Conservation (phyloP, 2,329 filamentous ascomycete species). For the Drechslera avenae region DNA sequence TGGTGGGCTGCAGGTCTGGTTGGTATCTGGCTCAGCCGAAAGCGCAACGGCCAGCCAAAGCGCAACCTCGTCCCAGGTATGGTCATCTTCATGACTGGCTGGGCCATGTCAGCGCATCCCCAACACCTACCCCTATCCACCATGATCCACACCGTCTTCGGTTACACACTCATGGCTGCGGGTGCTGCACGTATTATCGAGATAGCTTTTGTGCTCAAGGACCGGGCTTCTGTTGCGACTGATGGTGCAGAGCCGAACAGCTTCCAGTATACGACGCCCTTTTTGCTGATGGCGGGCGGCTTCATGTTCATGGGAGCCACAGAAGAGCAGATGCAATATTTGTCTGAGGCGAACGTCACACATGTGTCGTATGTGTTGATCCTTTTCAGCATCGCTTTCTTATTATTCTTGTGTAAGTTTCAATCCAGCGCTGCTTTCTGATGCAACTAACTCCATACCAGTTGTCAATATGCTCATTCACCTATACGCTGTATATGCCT, state of each 20-base stretch:
- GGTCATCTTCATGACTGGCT: slow-evolving; percentile 89
- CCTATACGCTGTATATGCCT: slow-evolving; percentile 73
- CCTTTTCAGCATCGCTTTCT: slow-evolving; percentile 84
- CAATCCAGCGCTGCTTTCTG: accelerated
- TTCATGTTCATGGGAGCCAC: slow-evolving; percentile 98
- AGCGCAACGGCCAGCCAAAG: slow-evolving; percentile 81
- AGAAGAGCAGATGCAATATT: slow-evolving; percentile 88
- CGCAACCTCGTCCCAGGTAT: slow-evolving; percentile 92
- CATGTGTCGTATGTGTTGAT: slow-evolving; percentile 93
- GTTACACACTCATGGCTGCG: slow-evolving; percentile 92
- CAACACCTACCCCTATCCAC: slow-evolving; percentile 83
- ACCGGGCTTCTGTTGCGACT: slow-evolving; percentile 68
- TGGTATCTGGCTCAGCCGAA: slow-evolving; percentile 88
- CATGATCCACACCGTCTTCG: slow-evolving; percentile 87
- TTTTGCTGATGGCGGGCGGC: slow-evolving; percentile 85
- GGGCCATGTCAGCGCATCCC: slow-evolving; percentile 91
- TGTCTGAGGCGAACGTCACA: slow-evolving; percentile 75
- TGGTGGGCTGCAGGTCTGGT: slow-evolving; percentile 96
- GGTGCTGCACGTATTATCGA: slow-evolving; percentile 86
- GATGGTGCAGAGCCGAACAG: slow-evolving; percentile 73
- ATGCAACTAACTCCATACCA: slow-evolving; percentile 36
- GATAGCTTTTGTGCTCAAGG: slow-evolving; percentile 83
- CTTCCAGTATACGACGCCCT: slow-evolving; percentile 73
- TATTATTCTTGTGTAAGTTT: slow-evolving; percentile 79
- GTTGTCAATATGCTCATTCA: slow-evolving; percentile 83